phyloP scores from a whole-genome alignment of 2,329 filamentous ascomycete species.

The Botrytis hyacinthi region DNA sequence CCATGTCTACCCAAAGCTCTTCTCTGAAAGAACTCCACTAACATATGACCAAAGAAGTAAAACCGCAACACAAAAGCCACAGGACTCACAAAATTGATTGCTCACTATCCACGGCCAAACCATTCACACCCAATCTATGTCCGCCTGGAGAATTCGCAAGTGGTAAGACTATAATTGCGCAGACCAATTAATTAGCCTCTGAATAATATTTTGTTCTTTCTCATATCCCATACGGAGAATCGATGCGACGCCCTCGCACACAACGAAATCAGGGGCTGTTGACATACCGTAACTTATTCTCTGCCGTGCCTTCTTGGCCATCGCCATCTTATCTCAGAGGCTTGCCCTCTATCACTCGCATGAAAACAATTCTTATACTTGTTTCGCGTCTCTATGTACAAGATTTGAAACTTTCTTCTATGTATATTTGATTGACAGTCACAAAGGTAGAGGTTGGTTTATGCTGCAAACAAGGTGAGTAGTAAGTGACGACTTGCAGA shows the following conservation, averaged over 20 bases:
- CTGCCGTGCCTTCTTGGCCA: constrained; percentile 68
- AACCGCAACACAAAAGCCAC: not conserved
- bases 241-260: not conserved
- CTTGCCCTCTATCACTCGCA: not conserved
- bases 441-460: not conserved
- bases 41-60: constrained; percentile 15
- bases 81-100: constrained; percentile 74
- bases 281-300: constrained; percentile 66
- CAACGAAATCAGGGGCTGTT: not conserved
- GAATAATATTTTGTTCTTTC: constrained; percentile 14
- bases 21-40: constrained; percentile 2
- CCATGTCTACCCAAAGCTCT: not conserved
- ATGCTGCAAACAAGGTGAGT: not conserved
- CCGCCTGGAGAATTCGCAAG: constrained; percentile 74
- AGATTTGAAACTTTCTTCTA: not conserved
- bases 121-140: constrained; percentile 92
- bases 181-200: not conserved
- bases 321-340: constrained; percentile 36
- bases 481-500: constrained; percentile 5
- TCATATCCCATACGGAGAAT: not conserved
- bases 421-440: not conserved
- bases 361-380: not conserved
- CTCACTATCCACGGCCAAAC: constrained; percentile 79
- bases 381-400: not conserved
- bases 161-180: constrained; percentile 57